Conservation (phyloP, 2,329 filamentous ascomycete genomes). For the Exophiala spinifera region DNA sequence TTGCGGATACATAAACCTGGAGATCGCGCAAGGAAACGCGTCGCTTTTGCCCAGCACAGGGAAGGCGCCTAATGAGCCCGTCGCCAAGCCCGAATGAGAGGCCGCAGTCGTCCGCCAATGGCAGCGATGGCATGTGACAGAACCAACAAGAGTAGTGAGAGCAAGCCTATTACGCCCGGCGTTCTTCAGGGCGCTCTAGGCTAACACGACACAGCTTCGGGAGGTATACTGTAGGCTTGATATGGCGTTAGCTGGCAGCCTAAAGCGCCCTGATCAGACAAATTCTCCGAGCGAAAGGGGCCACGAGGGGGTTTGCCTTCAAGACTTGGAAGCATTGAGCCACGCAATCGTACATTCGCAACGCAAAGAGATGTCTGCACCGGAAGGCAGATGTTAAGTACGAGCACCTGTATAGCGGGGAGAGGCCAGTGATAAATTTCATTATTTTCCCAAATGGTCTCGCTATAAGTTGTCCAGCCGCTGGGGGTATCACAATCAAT, state of each 20-base stretch:
- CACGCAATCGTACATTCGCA: too few species aligned
- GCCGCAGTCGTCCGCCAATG: not conserved
- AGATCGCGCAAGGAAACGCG: not conserved
- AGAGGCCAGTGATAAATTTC: too few species aligned
- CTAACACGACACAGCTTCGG: too few species aligned
- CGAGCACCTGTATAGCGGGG: not conserved
- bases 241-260: not conserved
- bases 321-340: not conserved
- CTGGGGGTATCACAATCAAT: conserved; percentile 2
- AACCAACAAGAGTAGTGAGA: not conserved
- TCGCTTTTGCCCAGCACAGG: not conserved
- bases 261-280: not conserved
- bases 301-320: too few species aligned
- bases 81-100: not conserved
- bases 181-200: too few species aligned
- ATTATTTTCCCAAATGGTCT: not conserved
- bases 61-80: not conserved
- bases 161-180: not conserved
- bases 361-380: too few species aligned
- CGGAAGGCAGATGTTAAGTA: not conserved
- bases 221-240: too few species aligned
- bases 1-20: not conserved
- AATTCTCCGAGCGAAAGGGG: not conserved
- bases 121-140: not conserved
- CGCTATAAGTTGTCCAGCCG: not conserved